Evolutionary conservation across 176 grass and related monocot species (phyloP), one percentile per base, ranked within the genome.

Genomic region (Olyra latifolia): DNA sequence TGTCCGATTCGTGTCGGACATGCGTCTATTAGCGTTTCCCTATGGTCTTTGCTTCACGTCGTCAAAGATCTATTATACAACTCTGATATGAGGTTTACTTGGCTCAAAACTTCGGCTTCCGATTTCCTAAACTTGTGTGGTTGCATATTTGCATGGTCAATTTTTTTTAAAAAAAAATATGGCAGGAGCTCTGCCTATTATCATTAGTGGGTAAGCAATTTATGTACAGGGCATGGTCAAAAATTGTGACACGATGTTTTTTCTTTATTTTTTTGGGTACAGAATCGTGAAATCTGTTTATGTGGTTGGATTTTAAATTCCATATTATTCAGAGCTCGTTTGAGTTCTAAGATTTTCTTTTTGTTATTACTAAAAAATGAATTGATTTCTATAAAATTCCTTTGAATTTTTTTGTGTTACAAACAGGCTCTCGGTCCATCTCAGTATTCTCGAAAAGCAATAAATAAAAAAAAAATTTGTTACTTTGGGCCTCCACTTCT

Each of bases 11-110:
- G n/a, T n/a, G n/a, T n/a, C n/a, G n/a, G n/a, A n/a, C n/a, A n/a
- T n/a, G n/a, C n/a, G n/a, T n/a, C n/a, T n/a, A n/a, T n/a, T n/a
- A n/a, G n/a, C n/a, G n/a, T n/a, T 64, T 76, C 70, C 11, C 16
- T 20, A 62, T 52, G 24, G 7, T 46, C 15, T 7, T 85, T 55
- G 64, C 71, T 81, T 81, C 62, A 76, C 63, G 28, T 45, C 17
- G 47, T 1, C 39, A 32, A 80, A 68, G 19, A 80, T 43, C 35
- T 23, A 29, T 20, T 8, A 17, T 19, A 14, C 7, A 30, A 48
- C 29, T n/a, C 45, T 65, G 20, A 3, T 22, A 13, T 50, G 41
- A 20, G 40, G 27, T 6, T 22, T 22, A 43, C 13, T 59, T 2
- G 16, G 54, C 17, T 75, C 50, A 58, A 15, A 38, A 38, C 7